Evolutionary conservation across 495 filamentous ascomycete species (phyloP), one percentile per base, ranked within the genome.

Genomic region (Cryomyces minteri): DNA sequence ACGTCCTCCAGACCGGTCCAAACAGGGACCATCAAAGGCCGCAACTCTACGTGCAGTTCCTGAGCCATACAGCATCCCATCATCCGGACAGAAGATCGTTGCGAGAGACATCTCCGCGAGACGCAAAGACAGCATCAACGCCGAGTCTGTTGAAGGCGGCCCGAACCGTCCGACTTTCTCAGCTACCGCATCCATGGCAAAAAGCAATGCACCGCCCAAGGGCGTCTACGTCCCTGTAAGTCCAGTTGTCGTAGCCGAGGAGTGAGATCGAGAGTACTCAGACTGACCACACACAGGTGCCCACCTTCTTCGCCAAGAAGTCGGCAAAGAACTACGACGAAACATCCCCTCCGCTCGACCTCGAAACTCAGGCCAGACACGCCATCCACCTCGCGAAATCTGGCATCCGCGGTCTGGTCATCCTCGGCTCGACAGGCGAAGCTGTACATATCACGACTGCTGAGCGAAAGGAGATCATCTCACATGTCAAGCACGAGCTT

Each of bases 341-440:
- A 9, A 47, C 57, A 1, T 56, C 69, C 9, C 59, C 68, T 14
- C 50, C 53, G 7, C 54, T 74, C 33, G 78, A 82, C 56, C 51
- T 76, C 39, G 54, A 64, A 10, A 62, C 74, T 1, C 79, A 82
- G 54, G 55, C 66, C 32, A 54, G 55, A 7, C 77, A 82, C 66
- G 69, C 67, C 43, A 43, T 82, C 5, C 74, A 76, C 56, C 76
- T 84, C 39, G 79, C 79, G 8, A 56, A 59, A 11, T 60, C 65
- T 8, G 79, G 79, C 36, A 72, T 82, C 58, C 67, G 59, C 12
- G 79, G 79, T 8, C 63, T 83, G 12, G 75, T 81, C 2, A 62
- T 83, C 6, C 67, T 84, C 12, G 80, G 80, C 6, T 72, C 66
- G 34, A 83, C 76, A 0, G 80, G 80, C 44, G 80, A 84, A 55